Base-by-base conservation (phyloP, 176 grass and related monocot genomes). In the Phyllostachys edulis region DNA sequence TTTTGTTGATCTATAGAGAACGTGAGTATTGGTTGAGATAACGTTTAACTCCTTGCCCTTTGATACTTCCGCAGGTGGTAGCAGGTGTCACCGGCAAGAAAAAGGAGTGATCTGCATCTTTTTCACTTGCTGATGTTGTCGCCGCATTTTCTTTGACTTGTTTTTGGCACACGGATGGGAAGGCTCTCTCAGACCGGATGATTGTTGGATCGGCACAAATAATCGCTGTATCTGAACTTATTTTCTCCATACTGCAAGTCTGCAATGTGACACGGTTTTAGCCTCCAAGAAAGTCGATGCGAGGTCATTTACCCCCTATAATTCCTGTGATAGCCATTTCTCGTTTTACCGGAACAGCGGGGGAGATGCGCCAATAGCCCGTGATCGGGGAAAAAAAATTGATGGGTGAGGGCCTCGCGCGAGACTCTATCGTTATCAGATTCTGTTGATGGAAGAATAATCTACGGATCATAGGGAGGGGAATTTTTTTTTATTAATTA, bases 11-110 rank as follows among this genome's bases (percentile, higher is more conserved):
- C 0, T 38, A 18, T 44, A 34, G 40, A 9, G 24, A 64, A 60
- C n/a, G 11, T 4, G 12, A 46, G 0, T 42, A 5, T 41, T 18
- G 5, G 24, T 46, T 70, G 21, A 5, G 10, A 32, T 10, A 36
- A 7, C 0, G 2, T 52, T 50, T 74, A 61, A 84, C 36, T 26
- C 11, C 20, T 91, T 1, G 64, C 76, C 23, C 75, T 66, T 42
- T 23, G 23, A 9, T 26, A 17, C 47, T 45, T 66, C 17, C 69
- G 23, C 89, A 99, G 96, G 96, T 99, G 41, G 88, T 94, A 61
- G 93, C 96, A 75, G 96, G 96, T 75, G 93, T 96, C 42, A 92
- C 83, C 0, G 89, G 89, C 64, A 96, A 96, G 83, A 87, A 87
- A 90, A 77, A 56, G 49, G 73, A 90, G 47, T 88, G 47, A 87